Evolutionary conservation across 2,329 filamentous ascomycete genomes (phyloP).

Genomic region (Tolypocladium cylindrosporum): DNA sequence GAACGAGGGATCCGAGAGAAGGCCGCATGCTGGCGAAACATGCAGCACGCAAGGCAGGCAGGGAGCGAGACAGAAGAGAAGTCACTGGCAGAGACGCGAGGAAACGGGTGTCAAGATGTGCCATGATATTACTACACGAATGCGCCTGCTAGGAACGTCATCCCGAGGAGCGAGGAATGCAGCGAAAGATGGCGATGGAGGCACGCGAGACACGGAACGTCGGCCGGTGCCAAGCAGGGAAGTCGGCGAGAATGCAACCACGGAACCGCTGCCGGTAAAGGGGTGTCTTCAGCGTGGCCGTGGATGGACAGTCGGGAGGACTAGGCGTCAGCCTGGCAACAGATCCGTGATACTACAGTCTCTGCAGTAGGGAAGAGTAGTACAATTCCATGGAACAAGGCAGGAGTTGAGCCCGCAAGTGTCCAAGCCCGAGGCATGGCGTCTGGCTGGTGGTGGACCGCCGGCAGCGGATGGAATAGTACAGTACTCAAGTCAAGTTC

Average conservation of each 20-base stretch:
- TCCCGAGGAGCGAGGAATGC: not conserved
- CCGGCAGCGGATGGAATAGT: not conserved
- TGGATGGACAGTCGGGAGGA: too few relatives aligned
- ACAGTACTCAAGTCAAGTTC: not conserved
- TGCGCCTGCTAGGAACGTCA: not conserved
- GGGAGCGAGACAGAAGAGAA: not conserved
- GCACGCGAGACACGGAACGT: not conserved
- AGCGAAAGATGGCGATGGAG: not conserved
- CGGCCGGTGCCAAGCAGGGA: not conserved
- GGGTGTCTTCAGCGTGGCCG: not conserved
- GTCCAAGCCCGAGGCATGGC: not conserved
- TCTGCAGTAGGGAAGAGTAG: too few relatives aligned
- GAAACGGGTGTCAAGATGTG: not conserved
- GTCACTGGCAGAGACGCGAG: not conserved
- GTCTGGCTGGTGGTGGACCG: not conserved
- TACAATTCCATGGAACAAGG: too few relatives aligned
- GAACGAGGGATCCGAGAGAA: not conserved
- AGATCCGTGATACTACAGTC: too few relatives aligned
- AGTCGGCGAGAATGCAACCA: not conserved
- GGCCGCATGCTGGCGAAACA: not conserved
- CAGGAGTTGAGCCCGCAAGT: not conserved
- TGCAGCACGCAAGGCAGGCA: not conserved
- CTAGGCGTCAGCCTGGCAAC: not conserved
- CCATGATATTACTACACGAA: not conserved
- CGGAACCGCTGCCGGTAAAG: not conserved